A percentile compares a stretch with the other conserved stretches of the same genome.
Evolutionary conservation across 371 early-diverging fungal species (phyloP).

Genomic region (Chytridiales sp.): DNA sequence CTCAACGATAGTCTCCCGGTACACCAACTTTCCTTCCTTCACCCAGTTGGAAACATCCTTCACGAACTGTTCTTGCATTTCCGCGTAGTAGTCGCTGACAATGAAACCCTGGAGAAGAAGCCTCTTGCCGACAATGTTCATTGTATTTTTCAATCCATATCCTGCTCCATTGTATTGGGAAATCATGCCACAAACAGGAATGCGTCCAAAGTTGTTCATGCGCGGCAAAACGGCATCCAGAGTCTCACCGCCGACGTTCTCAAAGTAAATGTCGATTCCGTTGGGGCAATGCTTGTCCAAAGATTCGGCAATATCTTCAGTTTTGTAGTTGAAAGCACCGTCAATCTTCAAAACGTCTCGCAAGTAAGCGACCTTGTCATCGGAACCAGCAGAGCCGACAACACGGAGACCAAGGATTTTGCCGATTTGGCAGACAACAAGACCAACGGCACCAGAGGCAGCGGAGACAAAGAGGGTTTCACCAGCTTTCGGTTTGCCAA

Average conservation of each 20-base stretch:
- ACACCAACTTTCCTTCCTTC: slow-evolving; percentile 65
- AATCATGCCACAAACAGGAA: slow-evolving; percentile 62
- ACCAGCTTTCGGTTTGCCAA: slow-evolving; percentile 64
- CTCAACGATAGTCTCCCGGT: slow-evolving; percentile 62
- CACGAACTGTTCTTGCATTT: slow-evolving; percentile 51
- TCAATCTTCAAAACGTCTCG: slow-evolving; percentile 65
- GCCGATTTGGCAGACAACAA: slow-evolving; percentile 63
- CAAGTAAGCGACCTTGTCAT: slow-evolving; percentile 73
- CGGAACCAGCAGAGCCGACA: slow-evolving; percentile 75
- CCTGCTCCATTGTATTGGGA: slow-evolving; percentile 64
- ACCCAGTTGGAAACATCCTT: slow-evolving; percentile 60
- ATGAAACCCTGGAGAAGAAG: slow-evolving; percentile 68
- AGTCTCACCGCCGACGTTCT: slow-evolving; percentile 71
- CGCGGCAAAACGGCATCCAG: slow-evolving; percentile 61
- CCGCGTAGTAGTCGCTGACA: slow-evolving; percentile 41
- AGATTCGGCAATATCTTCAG: slow-evolving; percentile 45
- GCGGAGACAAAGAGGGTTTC: slow-evolving; percentile 63
- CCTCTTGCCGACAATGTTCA: slow-evolving; percentile 48
- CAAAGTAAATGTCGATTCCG: slow-evolving; percentile 77
- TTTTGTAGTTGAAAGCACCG: slow-evolving; percentile 84
- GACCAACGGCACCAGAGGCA: slow-evolving; percentile 63
- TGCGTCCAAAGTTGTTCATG: slow-evolving; percentile 60
- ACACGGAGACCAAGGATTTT: slow-evolving; percentile 60
- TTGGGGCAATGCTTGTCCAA: slow-evolving; percentile 56
- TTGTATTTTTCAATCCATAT: slow-evolving; percentile 54